phyloP scores from a whole-genome alignment of 805 yeast genomes.

The Sugiyamaella americana region DNA sequence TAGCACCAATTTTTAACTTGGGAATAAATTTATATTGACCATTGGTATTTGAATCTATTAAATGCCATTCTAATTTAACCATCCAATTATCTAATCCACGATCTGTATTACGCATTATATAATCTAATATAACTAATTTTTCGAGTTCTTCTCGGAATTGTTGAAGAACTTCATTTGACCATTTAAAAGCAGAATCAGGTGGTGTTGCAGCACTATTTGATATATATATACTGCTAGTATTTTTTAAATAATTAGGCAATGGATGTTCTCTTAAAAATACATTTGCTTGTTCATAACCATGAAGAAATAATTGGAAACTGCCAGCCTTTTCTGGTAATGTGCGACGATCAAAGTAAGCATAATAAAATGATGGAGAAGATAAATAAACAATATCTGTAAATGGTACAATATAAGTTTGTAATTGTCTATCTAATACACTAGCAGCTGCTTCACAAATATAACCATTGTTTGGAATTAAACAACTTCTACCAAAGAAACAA shows the following conservation, averaged over 20 bases:
- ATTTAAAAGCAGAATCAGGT: slow-evolving; percentile 33
- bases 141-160: slow-evolving; percentile 60
- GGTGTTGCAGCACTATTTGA: not conserved
- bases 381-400: slow-evolving; percentile 53
- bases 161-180: slow-evolving; percentile 46
- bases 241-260: slow-evolving; percentile 36
- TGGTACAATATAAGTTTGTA: slow-evolving; percentile 58
- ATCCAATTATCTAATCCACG: slow-evolving; percentile 75
- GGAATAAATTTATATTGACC: slow-evolving; percentile 32
- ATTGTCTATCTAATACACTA: slow-evolving; percentile 53
- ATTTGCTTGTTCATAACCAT: slow-evolving; percentile 56
- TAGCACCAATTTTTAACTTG: slow-evolving; percentile 54
- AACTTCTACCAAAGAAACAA: slow-evolving; percentile 68
- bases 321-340: slow-evolving; percentile 50
- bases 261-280: slow-evolving; percentile 52
- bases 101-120: slow-evolving; percentile 69
- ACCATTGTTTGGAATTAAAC: slow-evolving; percentile 66
- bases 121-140: slow-evolving; percentile 63
- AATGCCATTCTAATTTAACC: slow-evolving; percentile 49
- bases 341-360: slow-evolving; percentile 40
- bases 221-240: not conserved
- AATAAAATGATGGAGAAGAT: slow-evolving; percentile 46
- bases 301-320: slow-evolving; percentile 57
- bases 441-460: slow-evolving; percentile 71
- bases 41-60: slow-evolving; percentile 6